These are phyloP conservation scores for Trichoderma koningiopsis DNA, from an alignment of 2,329 filamentous ascomycete species.

Conservation along the genomic window DNA sequence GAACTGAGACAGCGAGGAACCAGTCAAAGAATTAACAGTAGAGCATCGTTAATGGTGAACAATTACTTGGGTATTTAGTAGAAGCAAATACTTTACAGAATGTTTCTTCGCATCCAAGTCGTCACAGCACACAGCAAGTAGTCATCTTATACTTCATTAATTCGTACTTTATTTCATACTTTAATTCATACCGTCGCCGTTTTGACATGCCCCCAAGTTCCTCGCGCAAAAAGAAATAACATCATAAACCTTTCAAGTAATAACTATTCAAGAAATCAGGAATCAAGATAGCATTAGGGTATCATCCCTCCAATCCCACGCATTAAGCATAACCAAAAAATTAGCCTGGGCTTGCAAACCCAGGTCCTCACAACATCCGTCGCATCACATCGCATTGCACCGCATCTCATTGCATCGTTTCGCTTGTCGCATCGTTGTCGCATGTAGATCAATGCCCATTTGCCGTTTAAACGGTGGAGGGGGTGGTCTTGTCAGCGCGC, in stretches of 20 bases:
- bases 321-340: neutral
- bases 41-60: neutral
- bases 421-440: neutral
- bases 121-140: neutral
- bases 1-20: no score
- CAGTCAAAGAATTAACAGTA: neutral
- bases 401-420: neutral
- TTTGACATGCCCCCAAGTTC: neutral
- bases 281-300: conserved; percentile 19
- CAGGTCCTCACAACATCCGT: neutral
- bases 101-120: neutral
- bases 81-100: neutral
- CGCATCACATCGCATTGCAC: neutral
- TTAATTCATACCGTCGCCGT: conserved; percentile 11
- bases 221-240: neutral
- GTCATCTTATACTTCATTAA: neutral
- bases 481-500: conserved; percentile 33
- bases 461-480: conserved; percentile 14
- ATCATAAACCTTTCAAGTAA: neutral
- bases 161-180: conserved; percentile 5
- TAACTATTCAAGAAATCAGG: neutral
- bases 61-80: neutral
- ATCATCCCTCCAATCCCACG: conserved; percentile 8
- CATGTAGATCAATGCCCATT: neutral
- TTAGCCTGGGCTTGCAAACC: neutral